Conservation (phyloP, 148 eudicot species). For the Rhododendron ovatum region DNA sequence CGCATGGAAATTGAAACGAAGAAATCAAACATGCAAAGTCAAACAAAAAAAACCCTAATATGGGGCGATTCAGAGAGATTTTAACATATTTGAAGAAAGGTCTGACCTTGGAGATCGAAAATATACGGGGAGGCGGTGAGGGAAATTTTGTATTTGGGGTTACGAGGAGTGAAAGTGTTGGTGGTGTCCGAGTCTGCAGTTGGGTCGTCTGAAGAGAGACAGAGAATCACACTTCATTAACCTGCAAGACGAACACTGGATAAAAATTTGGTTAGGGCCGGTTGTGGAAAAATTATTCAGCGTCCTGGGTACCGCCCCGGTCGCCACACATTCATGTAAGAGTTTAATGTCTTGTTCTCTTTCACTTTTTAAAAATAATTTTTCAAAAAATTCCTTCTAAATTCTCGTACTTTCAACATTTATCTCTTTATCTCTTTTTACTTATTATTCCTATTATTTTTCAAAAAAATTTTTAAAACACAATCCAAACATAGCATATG, state of each 20-base stretch:
- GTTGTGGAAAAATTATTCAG: too few species aligned
- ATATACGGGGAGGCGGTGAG: not conserved
- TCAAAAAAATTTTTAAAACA: too few species aligned
- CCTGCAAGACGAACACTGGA: not conserved
- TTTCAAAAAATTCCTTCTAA: too few species aligned
- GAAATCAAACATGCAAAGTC: not conserved
- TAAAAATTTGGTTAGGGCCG: not conserved
- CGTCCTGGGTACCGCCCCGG: too few species aligned
- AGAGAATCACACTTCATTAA: not conserved
- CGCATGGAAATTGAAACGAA: not conserved
- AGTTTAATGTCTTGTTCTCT: too few species aligned
- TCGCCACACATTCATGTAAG: too few species aligned
- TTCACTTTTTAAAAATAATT: too few species aligned
- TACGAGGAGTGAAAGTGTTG: not conserved
- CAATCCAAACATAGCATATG: too few species aligned
- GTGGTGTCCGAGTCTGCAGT: not conserved
- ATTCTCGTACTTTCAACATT: too few species aligned
- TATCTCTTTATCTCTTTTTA: too few species aligned
- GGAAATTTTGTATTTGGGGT: not conserved
- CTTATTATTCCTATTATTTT: too few species aligned
- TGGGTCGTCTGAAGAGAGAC: not conserved
- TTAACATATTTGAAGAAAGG: not conserved
- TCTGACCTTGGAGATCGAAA: slow-evolving; percentile 9
- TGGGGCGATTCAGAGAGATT: not conserved
- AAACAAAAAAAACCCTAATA: not conserved